A percentile compares a stretch with the other conserved stretches of the same genome.
These are phyloP conservation scores for Lasiodiplodia citricola DNA, from an alignment of 2,329 filamentous ascomycete genomes.

Conservation along the genomic window DNA sequence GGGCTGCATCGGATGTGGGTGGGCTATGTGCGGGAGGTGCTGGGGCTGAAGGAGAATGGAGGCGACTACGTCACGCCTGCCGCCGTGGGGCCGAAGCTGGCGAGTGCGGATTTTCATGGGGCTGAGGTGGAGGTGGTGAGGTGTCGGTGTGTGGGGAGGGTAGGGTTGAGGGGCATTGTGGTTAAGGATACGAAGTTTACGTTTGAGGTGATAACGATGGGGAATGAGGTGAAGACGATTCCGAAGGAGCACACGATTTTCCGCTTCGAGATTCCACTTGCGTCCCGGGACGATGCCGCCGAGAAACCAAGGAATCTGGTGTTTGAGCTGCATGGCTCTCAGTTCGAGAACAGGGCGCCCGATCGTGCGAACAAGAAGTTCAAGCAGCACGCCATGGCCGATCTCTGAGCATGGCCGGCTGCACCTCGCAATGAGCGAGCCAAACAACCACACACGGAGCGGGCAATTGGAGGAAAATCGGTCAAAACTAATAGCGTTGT, in stretches of 20 bases:
- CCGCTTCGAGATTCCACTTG: conserved; percentile 69
- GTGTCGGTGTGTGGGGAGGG: conserved; percentile 78
- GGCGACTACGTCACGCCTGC: conserved; percentile 57
- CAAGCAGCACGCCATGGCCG: conserved; percentile 65
- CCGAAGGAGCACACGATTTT: conserved; percentile 94
- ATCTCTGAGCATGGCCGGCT: not conserved
- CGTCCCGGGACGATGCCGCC: conserved; percentile 33
- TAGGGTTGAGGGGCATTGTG: conserved; percentile 85
- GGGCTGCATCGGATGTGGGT: conserved; percentile 81
- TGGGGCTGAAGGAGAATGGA: conserved; percentile 61
- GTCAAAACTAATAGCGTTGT: too few species aligned
- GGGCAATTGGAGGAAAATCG: too few species aligned
- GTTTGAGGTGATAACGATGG: conserved; percentile 80
- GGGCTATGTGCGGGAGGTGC: conserved; percentile 81
- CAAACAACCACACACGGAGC: not conserved
- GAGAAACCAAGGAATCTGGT: conserved; percentile 57
- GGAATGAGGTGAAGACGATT: conserved; percentile 74
- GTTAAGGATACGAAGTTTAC: conserved; percentile 86
- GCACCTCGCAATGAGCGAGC: not conserved
- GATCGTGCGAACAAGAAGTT: conserved; percentile 92
- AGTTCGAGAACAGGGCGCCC: conserved; percentile 80
- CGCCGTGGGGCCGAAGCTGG: conserved; percentile 73
- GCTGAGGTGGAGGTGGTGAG: conserved; percentile 82
- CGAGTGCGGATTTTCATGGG: conserved; percentile 89
- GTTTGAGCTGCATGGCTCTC: conserved; percentile 86